phyloP scores from a whole-genome alignment of 139 green algal species.

The Chloropicon primus region DNA sequence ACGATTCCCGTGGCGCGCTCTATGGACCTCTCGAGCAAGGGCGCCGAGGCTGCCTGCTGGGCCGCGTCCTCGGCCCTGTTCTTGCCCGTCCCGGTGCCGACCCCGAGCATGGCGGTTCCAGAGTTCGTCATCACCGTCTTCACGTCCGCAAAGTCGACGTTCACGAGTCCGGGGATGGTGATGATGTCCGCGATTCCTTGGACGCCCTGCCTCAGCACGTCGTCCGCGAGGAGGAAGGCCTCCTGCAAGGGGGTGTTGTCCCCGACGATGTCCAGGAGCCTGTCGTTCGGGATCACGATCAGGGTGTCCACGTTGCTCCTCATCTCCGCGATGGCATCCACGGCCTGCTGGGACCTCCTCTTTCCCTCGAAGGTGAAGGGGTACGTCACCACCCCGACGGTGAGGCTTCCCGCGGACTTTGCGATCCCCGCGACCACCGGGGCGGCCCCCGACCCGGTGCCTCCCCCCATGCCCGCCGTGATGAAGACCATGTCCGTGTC shows the following conservation, averaged over 20 bases:
- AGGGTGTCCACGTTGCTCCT: slow-evolving; percentile 61
- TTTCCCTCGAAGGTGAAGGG: slow-evolving; percentile 91
- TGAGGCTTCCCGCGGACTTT: slow-evolving; percentile 64
- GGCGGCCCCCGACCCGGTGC: slow-evolving; percentile 79
- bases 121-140: slow-evolving; percentile 88
- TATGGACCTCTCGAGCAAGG: slow-evolving; percentile 90
- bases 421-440: slow-evolving; percentile 70
- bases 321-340: slow-evolving; percentile 62
- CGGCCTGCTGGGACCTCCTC: slow-evolving; percentile 34
- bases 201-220: slow-evolving; percentile 86
- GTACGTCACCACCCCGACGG: slow-evolving; percentile 83
- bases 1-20: slow-evolving; percentile 84
- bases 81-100: slow-evolving; percentile 42
- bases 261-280: slow-evolving; percentile 68
- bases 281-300: slow-evolving; percentile 87
- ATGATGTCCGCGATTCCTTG: slow-evolving; percentile 99
- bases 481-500: slow-evolving; percentile 84
- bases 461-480: slow-evolving; percentile 84
- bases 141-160: slow-evolving; percentile 98
- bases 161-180: slow-evolving; percentile 91
- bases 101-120: slow-evolving; percentile 86
- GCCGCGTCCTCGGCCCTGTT: slow-evolving; percentile 56
- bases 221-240: slow-evolving; percentile 88
- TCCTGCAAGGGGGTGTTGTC: slow-evolving; percentile 75
- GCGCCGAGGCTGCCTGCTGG: slow-evolving; percentile 67